Evolutionary conservation across 176 grass and related monocot species (phyloP).

Genomic region (Zoysia japonica): DNA sequence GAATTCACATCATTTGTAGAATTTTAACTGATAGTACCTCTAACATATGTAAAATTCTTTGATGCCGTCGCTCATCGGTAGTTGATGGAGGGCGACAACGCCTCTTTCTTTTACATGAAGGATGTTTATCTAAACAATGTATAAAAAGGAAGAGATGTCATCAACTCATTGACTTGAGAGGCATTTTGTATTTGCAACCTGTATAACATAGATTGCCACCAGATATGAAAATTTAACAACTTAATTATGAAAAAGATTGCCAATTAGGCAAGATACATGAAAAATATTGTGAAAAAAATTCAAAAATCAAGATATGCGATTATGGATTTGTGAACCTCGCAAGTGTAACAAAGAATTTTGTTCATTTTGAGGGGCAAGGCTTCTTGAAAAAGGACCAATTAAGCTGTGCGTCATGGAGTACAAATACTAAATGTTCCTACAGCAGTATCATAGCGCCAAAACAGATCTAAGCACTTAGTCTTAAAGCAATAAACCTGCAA

Average conservation of each 20-base stretch:
- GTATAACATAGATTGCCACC: conserved; percentile 30
- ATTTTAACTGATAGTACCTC: conserved; percentile 50
- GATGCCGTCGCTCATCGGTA: conserved; percentile 60
- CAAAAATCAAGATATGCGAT: neutral
- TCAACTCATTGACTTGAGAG: conserved; percentile 5
- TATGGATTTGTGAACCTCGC: neutral
- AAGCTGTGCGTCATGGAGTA: conserved; percentile 11
- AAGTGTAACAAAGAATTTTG: neutral
- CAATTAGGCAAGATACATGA: neutral
- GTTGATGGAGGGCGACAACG: conserved; percentile 48
- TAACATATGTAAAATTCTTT: conserved; percentile 80
- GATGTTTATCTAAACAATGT: conserved; percentile 39
- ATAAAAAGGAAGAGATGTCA: conserved; percentile 4
- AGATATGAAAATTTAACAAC: conserved; percentile 7
- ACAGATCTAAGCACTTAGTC: conserved; percentile 10
- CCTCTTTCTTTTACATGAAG: conserved; percentile 47
- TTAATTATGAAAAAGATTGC: neutral
- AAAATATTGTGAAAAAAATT: neutral
- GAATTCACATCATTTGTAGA: conserved; percentile 29
- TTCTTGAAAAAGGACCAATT: conserved; percentile 19
- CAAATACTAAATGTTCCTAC: conserved; percentile 11
- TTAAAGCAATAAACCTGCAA: conserved; percentile 19
- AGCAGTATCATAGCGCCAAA: conserved; percentile 8
- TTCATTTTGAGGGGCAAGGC: neutral
- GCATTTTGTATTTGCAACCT: conserved; percentile 33